phyloP scores from a whole-genome alignment of 148 eudicot species.

The Heliamphora exappendiculata region DNA sequence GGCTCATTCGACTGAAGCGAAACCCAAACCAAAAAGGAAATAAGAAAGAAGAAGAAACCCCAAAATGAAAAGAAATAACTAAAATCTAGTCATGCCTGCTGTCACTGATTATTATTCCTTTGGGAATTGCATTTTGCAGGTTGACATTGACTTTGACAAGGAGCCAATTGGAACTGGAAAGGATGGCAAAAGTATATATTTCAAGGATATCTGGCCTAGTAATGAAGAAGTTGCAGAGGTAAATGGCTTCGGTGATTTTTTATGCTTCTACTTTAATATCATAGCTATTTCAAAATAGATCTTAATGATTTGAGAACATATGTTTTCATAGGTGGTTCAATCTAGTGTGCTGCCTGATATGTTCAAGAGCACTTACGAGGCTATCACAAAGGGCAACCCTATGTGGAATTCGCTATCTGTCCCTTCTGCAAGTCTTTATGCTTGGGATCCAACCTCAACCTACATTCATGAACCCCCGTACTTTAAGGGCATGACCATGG shows the following conservation, averaged over 20 bases:
- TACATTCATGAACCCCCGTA: slow-evolving; percentile 92
- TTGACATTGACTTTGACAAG: slow-evolving; percentile 83
- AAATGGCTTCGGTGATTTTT: not conserved
- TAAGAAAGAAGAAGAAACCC: not conserved
- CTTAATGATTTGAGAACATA: not conserved
- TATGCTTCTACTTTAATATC: not conserved
- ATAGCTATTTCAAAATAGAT: not conserved
- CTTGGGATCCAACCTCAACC: slow-evolving; percentile 79
- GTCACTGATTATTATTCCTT: not conserved
- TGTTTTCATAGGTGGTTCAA: slow-evolving; percentile 61
- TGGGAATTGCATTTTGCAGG: slow-evolving; percentile 32
- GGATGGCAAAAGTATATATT: slow-evolving; percentile 70
- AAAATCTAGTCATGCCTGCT: not conserved
- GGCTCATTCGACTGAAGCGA: too few relatives aligned
- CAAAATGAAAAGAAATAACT: not conserved
- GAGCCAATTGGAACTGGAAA: slow-evolving; percentile 88
- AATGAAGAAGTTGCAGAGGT: slow-evolving; percentile 83
- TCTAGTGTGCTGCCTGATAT: slow-evolving; percentile 81
- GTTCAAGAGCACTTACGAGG: slow-evolving; percentile 82
- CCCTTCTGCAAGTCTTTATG: slow-evolving; percentile 57
- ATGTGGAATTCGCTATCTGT: slow-evolving; percentile 83
- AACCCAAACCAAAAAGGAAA: not conserved
- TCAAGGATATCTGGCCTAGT: slow-evolving; percentile 86
- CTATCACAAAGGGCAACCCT: slow-evolving; percentile 85
- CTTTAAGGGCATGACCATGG: slow-evolving; percentile 77